Evolutionary conservation across 2,329 filamentous ascomycete genomes (phyloP).

Genomic region (Drechslerella stenobrocha): DNA sequence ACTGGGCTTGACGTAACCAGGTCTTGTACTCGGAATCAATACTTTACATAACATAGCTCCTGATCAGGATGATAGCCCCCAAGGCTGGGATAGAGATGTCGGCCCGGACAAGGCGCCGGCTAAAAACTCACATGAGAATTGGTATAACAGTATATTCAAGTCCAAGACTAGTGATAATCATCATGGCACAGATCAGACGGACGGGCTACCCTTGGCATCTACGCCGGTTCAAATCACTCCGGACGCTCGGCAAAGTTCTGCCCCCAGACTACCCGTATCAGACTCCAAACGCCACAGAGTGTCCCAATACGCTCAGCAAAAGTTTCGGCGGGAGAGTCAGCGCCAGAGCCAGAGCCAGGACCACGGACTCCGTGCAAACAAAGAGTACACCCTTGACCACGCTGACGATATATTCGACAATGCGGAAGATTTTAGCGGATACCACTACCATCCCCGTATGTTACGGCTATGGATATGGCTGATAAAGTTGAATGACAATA

Average conservation of each 20-base stretch:
- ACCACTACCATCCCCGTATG: slow-evolving; percentile 55
- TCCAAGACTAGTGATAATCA: neutral
- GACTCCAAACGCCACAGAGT: slow-evolving; percentile 42
- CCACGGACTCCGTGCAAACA: slow-evolving; percentile 25
- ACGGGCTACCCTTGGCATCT: slow-evolving; percentile 25
- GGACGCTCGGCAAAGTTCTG: slow-evolving; percentile 23
- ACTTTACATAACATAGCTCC: slow-evolving; percentile 32
- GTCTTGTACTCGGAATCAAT: slow-evolving; percentile 34
- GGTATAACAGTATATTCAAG: slow-evolving; percentile 24
- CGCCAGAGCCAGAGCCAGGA: too few relatives aligned
- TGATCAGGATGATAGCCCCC: slow-evolving; percentile 2
- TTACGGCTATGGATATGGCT: slow-evolving; percentile 62
- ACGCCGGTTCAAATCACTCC: slow-evolving; percentile 3
- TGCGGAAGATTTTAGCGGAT: slow-evolving; percentile 26
- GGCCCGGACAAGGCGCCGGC: slow-evolving; percentile 9
- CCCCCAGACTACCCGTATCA: slow-evolving; percentile 24
- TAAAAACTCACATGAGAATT: neutral
- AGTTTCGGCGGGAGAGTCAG: slow-evolving; percentile 32
- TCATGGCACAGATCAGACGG: slow-evolving; percentile 1
- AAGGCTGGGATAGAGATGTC: neutral
- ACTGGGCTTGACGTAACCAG: slow-evolving; percentile 3
- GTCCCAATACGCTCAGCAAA: slow-evolving; percentile 39
- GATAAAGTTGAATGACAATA: slow-evolving; percentile 55
- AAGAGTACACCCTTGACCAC: slow-evolving; percentile 28
- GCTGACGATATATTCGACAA: slow-evolving; percentile 40